These are phyloP conservation scores for Alternaria postmessia DNA, from an alignment of 2,329 filamentous ascomycete species.

Conservation along the genomic window DNA sequence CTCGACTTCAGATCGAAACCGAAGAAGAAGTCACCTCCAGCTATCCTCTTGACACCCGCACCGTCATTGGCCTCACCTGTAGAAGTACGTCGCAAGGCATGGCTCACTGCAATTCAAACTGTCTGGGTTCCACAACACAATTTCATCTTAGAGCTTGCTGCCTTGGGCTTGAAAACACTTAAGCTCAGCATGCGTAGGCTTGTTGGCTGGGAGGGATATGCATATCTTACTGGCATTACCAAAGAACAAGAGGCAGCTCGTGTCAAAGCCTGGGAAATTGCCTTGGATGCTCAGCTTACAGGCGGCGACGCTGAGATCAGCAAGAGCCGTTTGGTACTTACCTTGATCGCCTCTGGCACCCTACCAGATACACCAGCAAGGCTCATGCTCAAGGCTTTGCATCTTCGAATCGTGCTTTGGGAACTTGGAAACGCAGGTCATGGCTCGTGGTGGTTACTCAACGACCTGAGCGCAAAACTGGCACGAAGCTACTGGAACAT, in stretches of 20 bases:
- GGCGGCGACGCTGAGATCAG: conserved; percentile 91
- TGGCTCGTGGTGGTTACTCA: conserved; percentile 69
- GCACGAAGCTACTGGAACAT: conserved; percentile 83
- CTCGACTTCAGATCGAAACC: conserved; percentile 65
- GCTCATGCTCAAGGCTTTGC: conserved; percentile 90
- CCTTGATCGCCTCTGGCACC: conserved; percentile 86
- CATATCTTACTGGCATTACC: conserved; percentile 79
- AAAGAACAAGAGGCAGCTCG: conserved; percentile 86
- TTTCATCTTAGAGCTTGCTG: conserved; percentile 84
- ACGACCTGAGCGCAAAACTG: conserved; percentile 75
- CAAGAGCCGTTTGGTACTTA: conserved; percentile 84
- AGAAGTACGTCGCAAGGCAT: conserved; percentile 84
- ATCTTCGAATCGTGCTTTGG: conserved; percentile 90
- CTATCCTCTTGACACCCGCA: conserved; percentile 57
- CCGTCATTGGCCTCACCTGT: conserved; percentile 83
- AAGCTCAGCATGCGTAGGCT: conserved; percentile 83
- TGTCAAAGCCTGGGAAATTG: conserved; percentile 91
- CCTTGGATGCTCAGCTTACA: conserved; percentile 88
- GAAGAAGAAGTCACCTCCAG: conserved; percentile 57
- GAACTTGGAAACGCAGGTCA: conserved; percentile 73
- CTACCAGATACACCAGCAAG: conserved; percentile 82
- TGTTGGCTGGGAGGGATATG: conserved; percentile 79
- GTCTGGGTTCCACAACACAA: conserved; percentile 90
- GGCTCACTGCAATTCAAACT: conserved; percentile 91
- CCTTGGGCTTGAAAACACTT: conserved; percentile 78